Conservation (phyloP, 106 monocot species). For the Posidonia australis region DNA sequence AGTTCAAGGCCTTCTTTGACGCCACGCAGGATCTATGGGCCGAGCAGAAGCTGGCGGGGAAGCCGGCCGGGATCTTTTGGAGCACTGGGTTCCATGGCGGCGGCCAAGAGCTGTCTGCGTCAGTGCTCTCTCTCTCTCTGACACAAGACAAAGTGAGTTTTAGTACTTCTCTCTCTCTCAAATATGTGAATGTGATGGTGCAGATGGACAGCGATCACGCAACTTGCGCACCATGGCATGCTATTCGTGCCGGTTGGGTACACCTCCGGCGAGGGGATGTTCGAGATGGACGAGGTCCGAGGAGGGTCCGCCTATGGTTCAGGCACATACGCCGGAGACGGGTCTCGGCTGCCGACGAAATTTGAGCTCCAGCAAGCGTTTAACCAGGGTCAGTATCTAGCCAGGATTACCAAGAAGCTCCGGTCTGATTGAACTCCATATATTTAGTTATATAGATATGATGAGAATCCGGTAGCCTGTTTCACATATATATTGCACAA, state of each 20-base stretch:
- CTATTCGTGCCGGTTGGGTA: conserved; percentile 7
- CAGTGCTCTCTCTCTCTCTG: conserved; percentile 1
- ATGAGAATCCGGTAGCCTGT: no score
- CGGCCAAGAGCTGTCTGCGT: conserved; percentile 67
- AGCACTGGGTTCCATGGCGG: conserved; percentile 64
- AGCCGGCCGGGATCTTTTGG: conserved; percentile 55
- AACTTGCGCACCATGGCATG: conserved; percentile 13
- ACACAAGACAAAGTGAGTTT: no score
- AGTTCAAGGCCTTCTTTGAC: conserved; percentile 66
- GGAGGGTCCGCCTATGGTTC: conserved; percentile 9
- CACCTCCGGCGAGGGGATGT: conserved; percentile 4
- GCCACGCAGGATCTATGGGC: conserved; percentile 33
- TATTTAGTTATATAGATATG: no score
- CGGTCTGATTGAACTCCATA: not conserved
- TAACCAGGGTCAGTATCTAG: conserved; percentile 5
- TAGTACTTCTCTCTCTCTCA: not conserved
- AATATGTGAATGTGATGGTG: not conserved
- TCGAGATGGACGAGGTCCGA: conserved; percentile 7
- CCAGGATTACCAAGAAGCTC: conserved; percentile 7
- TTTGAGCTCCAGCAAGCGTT: conserved; percentile 7
- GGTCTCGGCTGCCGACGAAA: not conserved
- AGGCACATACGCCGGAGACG: conserved; percentile 8
- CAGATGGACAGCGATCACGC: conserved; percentile 7
- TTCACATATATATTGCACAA: no score
- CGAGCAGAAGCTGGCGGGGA: conserved; percentile 41